Base-by-base conservation (phyloP, 2,329 filamentous ascomycete species). In the Myriosclerotinia duriaeana region DNA sequence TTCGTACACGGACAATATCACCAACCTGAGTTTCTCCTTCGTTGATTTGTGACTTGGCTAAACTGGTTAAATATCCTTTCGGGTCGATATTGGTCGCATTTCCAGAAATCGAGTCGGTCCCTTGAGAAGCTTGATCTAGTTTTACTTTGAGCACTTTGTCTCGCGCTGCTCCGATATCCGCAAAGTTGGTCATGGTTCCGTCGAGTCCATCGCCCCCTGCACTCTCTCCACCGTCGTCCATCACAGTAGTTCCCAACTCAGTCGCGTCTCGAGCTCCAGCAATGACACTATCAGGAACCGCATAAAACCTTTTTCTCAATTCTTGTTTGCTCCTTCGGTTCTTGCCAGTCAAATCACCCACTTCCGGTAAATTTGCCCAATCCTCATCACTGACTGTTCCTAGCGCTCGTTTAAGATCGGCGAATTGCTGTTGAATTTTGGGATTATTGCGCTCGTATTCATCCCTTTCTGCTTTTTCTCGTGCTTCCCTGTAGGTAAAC, bases 381-480 rank as follows among this genome's bases (percentile, higher is more conserved):
- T 99, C 93, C 69, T 99, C 94, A 77, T 98, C 94, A 53, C 91
- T 91, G 38, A 99, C 90, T 7, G 89, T 90, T 52, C 91, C 89
- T 48, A 99, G 84, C 6, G 92, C 92, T 75, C 96, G 87, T 79
- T 99, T 99, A 62, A 98, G 81, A 74, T 98, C 95, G 76, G 93
- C 93, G 78, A 99, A 99, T 78, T 99, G 95, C 72, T 97, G 92
- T 76, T 96, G 92, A 63, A 99, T 97, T 80, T 98, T 99, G 17
- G 95, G 95, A 77, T 99, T 98, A 78, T 97, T 94, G 73, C 90
- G 88, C 81, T 99, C 94, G 84, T 97, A 96, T 75, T 98, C 93
- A 77, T 97, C 92, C 78, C 85, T 87, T 82, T 99, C 94, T 81
- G 91, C 86, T 77, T 90, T 83, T 79, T 99, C 95, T 78, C 95